Percentiles rank a stretch among this genome's conserved stretches.
phyloP scores from a whole-genome alignment of 495 filamentous ascomycete genomes.

The Penicillium canariense region DNA sequence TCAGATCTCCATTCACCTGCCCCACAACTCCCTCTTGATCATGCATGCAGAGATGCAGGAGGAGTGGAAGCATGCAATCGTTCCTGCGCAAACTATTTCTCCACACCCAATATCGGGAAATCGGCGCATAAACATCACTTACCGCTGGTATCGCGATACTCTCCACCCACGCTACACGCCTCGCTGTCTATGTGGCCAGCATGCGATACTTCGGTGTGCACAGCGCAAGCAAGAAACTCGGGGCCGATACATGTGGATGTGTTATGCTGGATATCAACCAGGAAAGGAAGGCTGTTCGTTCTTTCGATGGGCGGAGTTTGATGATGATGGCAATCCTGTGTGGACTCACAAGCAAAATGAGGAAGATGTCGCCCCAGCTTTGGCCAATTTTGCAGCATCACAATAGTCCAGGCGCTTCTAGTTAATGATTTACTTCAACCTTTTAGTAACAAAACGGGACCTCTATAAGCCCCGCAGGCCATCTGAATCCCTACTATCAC shows the following conservation, averaged over 20 bases:
- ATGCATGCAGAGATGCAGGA: slow-evolving; percentile 87
- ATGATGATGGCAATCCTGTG: slow-evolving; percentile 77
- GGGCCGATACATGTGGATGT: slow-evolving; percentile 94
- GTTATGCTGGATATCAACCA: slow-evolving; percentile 71
- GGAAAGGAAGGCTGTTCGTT: slow-evolving; percentile 75
- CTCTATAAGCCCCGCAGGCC: neutral
- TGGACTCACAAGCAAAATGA: slow-evolving; percentile 42
- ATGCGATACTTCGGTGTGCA: slow-evolving; percentile 73
- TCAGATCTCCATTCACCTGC: slow-evolving; percentile 86
- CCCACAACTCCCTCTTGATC: slow-evolving; percentile 86
- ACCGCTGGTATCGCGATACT: slow-evolving; percentile 75
- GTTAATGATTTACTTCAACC: neutral
- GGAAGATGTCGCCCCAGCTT: slow-evolving; percentile 23
- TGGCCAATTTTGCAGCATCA: slow-evolving; percentile 35
- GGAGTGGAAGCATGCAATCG: slow-evolving; percentile 62
- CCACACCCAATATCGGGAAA: slow-evolving; percentile 80
- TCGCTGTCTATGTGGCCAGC: slow-evolving; percentile 63
- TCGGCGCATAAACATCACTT: slow-evolving; percentile 87
- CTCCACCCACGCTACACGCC: slow-evolving; percentile 66
- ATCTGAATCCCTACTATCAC: neutral
- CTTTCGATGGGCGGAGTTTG: slow-evolving; percentile 88
- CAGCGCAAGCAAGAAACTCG: slow-evolving; percentile 70
- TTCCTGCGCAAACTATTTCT: slow-evolving; percentile 68
- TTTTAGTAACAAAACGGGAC: neutral
- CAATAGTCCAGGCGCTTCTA: slow-evolving; percentile 14